These are phyloP conservation scores for Phytophthora citrophthora DNA, from an alignment of 352 stramenopile species.

Conservation along the genomic window DNA sequence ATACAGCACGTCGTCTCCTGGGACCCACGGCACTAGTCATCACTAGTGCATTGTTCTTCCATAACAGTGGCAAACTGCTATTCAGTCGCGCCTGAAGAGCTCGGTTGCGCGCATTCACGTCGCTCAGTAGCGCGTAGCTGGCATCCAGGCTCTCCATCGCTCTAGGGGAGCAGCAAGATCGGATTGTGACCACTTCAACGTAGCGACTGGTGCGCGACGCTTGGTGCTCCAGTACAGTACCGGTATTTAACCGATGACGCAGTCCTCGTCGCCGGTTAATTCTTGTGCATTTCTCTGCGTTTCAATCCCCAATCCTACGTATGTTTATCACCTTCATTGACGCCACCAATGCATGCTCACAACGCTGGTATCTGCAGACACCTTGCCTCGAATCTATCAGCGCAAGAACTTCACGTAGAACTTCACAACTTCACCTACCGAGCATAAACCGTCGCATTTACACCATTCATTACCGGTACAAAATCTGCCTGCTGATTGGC, in stretches of 20 bases:
- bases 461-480: slow-evolving; percentile 8
- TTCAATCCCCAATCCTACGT: slow-evolving; percentile 15
- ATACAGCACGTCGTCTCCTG: slow-evolving; percentile 1
- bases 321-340: slow-evolving; percentile 2
- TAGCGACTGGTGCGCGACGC: slow-evolving; percentile 2
- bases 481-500: slow-evolving; percentile 19
- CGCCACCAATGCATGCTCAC: background rate
- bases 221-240: background rate
- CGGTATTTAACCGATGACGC: slow-evolving; percentile 4
- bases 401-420: no score
- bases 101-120: slow-evolving; percentile 53
- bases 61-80: slow-evolving; percentile 56
- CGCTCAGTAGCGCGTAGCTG: slow-evolving; percentile 62
- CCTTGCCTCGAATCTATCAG: background rate
- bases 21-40: slow-evolving; percentile 31
- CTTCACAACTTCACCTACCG: no score
- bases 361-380: slow-evolving; percentile 1
- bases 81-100: slow-evolving; percentile 56
- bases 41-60: slow-evolving; percentile 54
- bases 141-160: slow-evolving; percentile 47
- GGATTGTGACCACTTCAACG: slow-evolving; percentile 18
- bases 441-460: slow-evolving; percentile 1
- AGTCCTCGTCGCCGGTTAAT: background rate
- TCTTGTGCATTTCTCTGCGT: slow-evolving; percentile 21
- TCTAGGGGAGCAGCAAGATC: slow-evolving; percentile 5